Conservation (phyloP, 2,329 filamentous ascomycete genomes). For the Fusarium falciforme region DNA sequence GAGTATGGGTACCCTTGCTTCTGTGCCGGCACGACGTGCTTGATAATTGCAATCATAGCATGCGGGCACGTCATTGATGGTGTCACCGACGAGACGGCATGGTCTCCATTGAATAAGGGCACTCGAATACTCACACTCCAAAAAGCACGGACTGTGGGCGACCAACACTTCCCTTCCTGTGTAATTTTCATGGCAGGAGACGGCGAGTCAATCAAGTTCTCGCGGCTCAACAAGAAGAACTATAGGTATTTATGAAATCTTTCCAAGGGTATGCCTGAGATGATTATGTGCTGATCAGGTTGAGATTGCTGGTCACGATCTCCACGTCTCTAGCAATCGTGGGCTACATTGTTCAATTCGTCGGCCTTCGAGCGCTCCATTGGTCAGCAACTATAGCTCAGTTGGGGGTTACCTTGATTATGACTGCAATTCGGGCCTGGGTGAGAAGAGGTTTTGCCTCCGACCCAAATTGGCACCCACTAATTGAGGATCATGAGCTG, state of each 20-base stretch:
- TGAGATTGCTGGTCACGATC: neutral
- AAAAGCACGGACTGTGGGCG: neutral
- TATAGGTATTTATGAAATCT: neutral
- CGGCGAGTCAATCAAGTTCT: neutral
- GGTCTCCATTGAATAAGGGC: fast-evolving
- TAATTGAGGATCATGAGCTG: fast-evolving
- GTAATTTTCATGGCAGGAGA: neutral
- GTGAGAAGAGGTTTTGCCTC: neutral
- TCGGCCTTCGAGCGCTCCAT: neutral
- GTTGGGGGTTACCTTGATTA: neutral
- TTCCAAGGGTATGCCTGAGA: neutral
- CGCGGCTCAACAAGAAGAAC: neutral
- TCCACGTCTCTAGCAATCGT: neutral
- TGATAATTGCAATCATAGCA: neutral
- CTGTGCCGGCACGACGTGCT: neutral
- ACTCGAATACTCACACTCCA: neutral
- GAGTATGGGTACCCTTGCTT: neutral
- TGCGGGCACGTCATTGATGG: neutral
- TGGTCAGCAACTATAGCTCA: neutral
- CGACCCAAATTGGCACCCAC: neutral
- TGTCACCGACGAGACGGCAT: neutral
- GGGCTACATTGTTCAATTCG: neutral
- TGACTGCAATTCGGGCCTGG: neutral
- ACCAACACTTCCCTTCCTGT: neutral
- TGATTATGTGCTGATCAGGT: neutral